Evolutionary conservation across 495 filamentous ascomycete species (phyloP), one percentile per base, ranked within the genome.

Genomic region (Podospora pseudoanserina): DNA sequence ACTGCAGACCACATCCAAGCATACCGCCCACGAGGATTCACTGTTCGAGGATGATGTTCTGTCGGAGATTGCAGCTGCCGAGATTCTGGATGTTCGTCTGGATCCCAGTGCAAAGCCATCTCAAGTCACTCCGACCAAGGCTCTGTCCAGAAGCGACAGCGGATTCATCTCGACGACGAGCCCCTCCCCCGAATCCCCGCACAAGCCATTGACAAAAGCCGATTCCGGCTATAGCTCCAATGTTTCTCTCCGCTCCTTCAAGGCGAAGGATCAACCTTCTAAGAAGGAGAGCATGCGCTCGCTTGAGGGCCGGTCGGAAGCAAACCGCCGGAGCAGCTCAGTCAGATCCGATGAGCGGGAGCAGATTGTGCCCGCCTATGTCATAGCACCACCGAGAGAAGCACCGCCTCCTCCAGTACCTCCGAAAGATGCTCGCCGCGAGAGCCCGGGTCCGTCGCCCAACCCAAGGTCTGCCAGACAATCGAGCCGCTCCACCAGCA

Each of bases 201-300:
- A 77, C 39, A 82, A 81, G 53, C 73, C 79, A 13, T 68, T 85
- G 19, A 78, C 82, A 7, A 86, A 86, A 59, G 83, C 83, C 32
- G 84, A 87, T 65, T 85, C 82, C n/a, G 85, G 85, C 20, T 87
- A 87, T 62, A 84, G 84, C 70, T 86, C 83, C 5, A 85, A 81
- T 63, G 77, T 82, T 4, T 86, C 84, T 16, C 69, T 84, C 23
- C 78, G 80, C 20, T 85, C 83, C 0, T 79, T 85, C 57, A 78
- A 80, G 27, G 15, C 60, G 34, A 74, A 73, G 60, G 4, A 60
- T 5, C 73, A 68, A 26, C 26, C 19, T 19, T 13, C 26, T 9
- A 70, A 71, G 19, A 60, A 32, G 16, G 67, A 70, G n/a, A 16
- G 34, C 18, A 65, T 60, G 0, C 26, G 58, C 7, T 56, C 67